These are phyloP conservation scores for Lentinus tigrinus DNA, from an alignment of 768 basidiomycete genomes.

Conservation along the genomic window DNA sequence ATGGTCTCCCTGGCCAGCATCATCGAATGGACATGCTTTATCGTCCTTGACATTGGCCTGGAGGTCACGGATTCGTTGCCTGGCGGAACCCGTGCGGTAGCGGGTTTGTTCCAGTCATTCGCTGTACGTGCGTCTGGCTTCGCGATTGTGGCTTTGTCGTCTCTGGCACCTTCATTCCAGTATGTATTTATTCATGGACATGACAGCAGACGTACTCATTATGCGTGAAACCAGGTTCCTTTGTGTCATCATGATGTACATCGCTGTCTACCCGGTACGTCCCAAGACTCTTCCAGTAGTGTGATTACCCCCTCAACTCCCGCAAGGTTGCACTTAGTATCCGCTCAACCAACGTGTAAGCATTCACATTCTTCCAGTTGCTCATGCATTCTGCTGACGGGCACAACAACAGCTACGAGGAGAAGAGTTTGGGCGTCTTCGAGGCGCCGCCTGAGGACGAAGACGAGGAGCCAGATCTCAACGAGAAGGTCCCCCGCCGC, in stretches of 20 bases:
- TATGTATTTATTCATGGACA: constrained; percentile 30
- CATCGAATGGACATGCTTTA: constrained; percentile 71
- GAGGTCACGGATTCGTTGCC: constrained; percentile 24
- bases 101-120: constrained; percentile 54
- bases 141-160: constrained; percentile 43
- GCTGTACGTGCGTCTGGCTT: constrained; percentile 55
- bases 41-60: constrained; percentile 44
- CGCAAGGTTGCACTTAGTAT: constrained; percentile 57
- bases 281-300: neutral
- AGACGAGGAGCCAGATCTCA: constrained; percentile 45
- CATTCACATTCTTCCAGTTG: neutral
- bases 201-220: neutral
- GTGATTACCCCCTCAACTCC: neutral
- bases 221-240: constrained; percentile 41
- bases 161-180: constrained; percentile 70
- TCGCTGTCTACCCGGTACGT: constrained; percentile 42
- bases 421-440: constrained; percentile 67
- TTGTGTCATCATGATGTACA: constrained; percentile 80
- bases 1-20: constrained; percentile 32
- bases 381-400: too few relatives aligned
- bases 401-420: constrained; percentile 54
- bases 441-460: constrained; percentile 50
- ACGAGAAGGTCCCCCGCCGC: constrained; percentile 35
- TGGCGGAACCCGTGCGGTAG: constrained; percentile 37
- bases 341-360: constrained; percentile 63